These are phyloP conservation scores for Trametes elegans DNA, from an alignment of 768 basidiomycete species.

Conservation along the genomic window DNA sequence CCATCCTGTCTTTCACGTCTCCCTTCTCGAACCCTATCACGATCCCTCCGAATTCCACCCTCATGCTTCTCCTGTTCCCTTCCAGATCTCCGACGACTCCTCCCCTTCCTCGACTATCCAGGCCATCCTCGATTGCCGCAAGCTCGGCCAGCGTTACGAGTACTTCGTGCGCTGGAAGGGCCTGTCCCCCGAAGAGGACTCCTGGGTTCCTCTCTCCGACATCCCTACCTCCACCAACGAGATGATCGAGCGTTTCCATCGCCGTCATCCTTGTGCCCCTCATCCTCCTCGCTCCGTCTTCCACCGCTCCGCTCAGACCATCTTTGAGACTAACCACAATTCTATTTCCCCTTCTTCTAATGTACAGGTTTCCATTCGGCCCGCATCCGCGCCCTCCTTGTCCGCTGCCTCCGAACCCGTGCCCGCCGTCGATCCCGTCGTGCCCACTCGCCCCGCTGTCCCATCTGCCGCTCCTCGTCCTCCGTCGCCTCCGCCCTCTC, in stretches of 20 bases:
- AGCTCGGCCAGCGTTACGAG: conserved; percentile 36
- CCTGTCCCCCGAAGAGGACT: conserved; percentile 30
- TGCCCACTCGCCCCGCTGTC: neutral
- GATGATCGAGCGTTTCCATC: conserved; percentile 35
- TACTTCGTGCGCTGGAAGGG: conserved; percentile 34
- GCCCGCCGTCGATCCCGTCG: neutral
- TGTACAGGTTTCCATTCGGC: neutral
- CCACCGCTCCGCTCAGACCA: neutral
- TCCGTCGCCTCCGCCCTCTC: neutral
- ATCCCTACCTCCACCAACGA: conserved; percentile 32
- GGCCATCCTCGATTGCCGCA: conserved; percentile 32
- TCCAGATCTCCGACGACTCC: conserved; percentile 4
- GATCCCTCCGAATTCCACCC: conserved; percentile 35
- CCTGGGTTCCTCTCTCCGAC: conserved; percentile 38
- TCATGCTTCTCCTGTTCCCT: conserved; percentile 19
- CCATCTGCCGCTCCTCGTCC: neutral
- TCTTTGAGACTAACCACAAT: neutral
- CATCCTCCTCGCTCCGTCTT: conserved; percentile 29
- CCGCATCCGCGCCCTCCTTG: neutral
- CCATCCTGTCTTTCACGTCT: conserved; percentile 40
- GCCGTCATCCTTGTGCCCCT: conserved; percentile 31
- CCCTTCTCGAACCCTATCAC: conserved; percentile 28
- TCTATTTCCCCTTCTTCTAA: neutral
- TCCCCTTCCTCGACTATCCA: conserved; percentile 16
- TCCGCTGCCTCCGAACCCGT: neutral